Evolutionary conservation across 1,284 basidiomycete genomes (phyloP), one percentile per base, ranked within the genome.

Genomic region (Cryptococcus wingfieldii): DNA sequence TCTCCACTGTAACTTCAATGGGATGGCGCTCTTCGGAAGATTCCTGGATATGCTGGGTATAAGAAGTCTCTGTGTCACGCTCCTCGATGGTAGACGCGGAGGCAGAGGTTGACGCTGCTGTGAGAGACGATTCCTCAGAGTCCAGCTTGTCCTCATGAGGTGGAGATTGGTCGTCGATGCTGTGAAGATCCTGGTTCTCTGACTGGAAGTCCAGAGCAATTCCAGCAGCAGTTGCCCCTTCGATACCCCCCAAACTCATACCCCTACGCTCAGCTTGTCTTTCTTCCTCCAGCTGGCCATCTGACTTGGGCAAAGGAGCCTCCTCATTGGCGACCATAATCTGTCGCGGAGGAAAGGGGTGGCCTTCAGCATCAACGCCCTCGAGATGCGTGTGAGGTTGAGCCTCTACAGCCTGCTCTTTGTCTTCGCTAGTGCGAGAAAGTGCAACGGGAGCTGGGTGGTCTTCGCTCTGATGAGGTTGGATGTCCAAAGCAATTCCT

Each of bases 91-190:
- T 34, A 34, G 31, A 34, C 31, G 31, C 31, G 10, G 31, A 6
- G 7, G 10, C 31, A 34, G 10, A 34, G 31, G 31, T 10, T 34
- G 31, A 34, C 31, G 31, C 31, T 34, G 31, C 31, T 34, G 66
- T 63, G 41, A 73, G 38, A 9, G 69, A 69, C 25, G 54, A 58
- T 49, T 71, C 71, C 42, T 70, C 68, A 25, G 66, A 61, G 12
- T 66, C 63, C 2, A 70, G 65, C 64, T 70, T 69, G 28, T 72
- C 66, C 41, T 74, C 71, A 5, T 69, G 67, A 12, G 73, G 73
- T 7, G 71, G 70, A 49, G 68, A 64, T 4, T 55, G 62, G 34
- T 66, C 68, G 18, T 59, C 62, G 25, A 49, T 49, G 47, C 56
- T 54, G 19, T 34, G 31, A 34, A 10, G 6, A 2, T 34, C 5